These are phyloP conservation scores for Cymbidium sinense DNA, from an alignment of 106 monocot genomes.

Conservation along the genomic window DNA sequence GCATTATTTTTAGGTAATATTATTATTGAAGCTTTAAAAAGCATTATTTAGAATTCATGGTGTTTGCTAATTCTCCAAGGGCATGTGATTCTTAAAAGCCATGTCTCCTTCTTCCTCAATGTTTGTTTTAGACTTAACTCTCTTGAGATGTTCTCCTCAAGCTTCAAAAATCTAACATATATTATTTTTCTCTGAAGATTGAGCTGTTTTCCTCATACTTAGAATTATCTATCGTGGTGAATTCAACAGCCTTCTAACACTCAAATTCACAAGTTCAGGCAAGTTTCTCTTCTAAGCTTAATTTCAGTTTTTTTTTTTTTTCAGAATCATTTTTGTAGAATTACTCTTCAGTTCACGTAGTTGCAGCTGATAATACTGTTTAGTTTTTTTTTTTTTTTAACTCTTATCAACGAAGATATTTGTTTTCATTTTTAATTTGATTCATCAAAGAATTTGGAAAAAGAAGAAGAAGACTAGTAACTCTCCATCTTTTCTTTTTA, in stretches of 20 bases:
- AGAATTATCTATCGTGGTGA: neutral
- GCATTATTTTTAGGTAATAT: neutral
- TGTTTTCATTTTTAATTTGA: neutral
- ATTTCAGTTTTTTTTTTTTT: too few relatives aligned
- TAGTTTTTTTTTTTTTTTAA: too few relatives aligned
- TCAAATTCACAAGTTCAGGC: neutral
- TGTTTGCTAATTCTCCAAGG: neutral
- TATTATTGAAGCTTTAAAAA: too few relatives aligned
- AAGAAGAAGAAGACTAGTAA: neutral
- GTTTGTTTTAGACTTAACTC: neutral
- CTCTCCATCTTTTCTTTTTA: neutral
- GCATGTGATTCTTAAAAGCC: neutral
- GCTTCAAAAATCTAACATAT: neutral
- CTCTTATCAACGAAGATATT: neutral
- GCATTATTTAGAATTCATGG: too few relatives aligned
- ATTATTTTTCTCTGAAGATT: neutral
- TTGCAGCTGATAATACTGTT: too few relatives aligned
- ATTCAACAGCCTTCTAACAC: neutral
- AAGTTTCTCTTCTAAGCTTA: neutral
- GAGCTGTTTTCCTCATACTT: neutral
- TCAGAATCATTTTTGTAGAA: too few relatives aligned
- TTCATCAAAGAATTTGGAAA: neutral
- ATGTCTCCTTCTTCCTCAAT: neutral
- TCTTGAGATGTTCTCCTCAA: neutral
- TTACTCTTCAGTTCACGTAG: too few relatives aligned